Evolutionary conservation across 2,329 filamentous ascomycete genomes (phyloP), one percentile per base, ranked within the genome.

Genomic region (Didymella glomerata): DNA sequence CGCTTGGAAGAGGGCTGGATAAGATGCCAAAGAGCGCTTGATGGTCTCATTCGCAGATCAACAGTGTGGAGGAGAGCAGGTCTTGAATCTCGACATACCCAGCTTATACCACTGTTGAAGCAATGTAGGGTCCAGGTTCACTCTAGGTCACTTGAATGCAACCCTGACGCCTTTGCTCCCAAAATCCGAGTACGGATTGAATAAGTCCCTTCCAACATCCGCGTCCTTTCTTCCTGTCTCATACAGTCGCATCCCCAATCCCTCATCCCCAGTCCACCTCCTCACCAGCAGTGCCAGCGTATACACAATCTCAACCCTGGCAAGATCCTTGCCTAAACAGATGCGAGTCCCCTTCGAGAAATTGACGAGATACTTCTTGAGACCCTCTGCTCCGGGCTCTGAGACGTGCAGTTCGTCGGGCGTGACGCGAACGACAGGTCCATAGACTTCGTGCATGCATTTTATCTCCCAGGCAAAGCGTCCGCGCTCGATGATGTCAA

Each of bases 321-420:
- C 72, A 8, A 73, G 54, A 62, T 80, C 75, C 54, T 79, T 78
- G 8, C 79, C 79, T 28, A 81, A 59, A 58, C 79, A 82, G n/a
- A 68, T 65, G n/a, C 79, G 62, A 8, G 68, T 73, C 0, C 78
- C 78, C 40, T 73, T 75, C 25, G 68, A 67, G 55, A 82, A 81
- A 0, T 73, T 60, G 5, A 80, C 69, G 34, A 80, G 60, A 51
- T 77, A 79, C 25, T 68, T 72, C 24, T 77, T 68, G 10, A 78
- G 32, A 7, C 13, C 8, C 10, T 60, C 46, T 0, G 34, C 56
- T 2, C 38, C 42, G 1, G 68, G 65, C 41, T 73, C 68, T 3
- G 50, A 61, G 40, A 63, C 57, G 27, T 66, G 68, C 1, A 71
- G 20, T 40, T 72, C 69, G 34, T 59, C 38, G 2, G 68, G 69